Evolutionary conservation across 352 stramenopile species (phyloP).

Genomic region (Phytopythium litorale): DNA sequence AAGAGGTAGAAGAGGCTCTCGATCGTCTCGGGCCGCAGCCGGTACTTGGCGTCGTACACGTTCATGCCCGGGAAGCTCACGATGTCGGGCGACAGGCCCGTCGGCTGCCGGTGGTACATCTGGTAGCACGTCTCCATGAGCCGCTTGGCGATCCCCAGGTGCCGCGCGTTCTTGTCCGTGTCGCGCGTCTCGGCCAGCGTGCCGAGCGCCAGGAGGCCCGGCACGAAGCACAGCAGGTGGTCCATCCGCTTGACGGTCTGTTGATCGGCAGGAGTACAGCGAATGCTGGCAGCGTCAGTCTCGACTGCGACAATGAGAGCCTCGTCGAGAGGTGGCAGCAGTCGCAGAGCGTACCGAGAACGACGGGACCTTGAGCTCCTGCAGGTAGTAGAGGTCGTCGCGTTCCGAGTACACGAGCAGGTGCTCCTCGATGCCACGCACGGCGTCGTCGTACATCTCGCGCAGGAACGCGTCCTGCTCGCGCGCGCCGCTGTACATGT

Average conservation of each 20-base stretch:
- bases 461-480: conserved; percentile 58
- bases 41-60: conserved; percentile 81
- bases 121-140: conserved; percentile 93
- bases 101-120: conserved; percentile 92
- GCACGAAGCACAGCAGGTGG: conserved; percentile 96
- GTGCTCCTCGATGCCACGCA: conserved; percentile 91
- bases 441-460: conserved; percentile 92
- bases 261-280: background rate
- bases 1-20: conserved; percentile 97
- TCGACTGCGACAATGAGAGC: background rate
- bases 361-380: conserved; percentile 50
- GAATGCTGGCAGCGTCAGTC: background rate
- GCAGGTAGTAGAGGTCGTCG: conserved; percentile 67
- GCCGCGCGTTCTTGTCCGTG: conserved; percentile 63
- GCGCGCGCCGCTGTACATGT: conserved; percentile 92
- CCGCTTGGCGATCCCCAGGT: conserved; percentile 87
- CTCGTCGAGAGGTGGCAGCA: too few relatives aligned
- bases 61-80: conserved; percentile 82
- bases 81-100: conserved; percentile 92
- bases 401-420: conserved; percentile 74
- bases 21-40: conserved; percentile 93
- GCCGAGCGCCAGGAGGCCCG: conserved; percentile 93
- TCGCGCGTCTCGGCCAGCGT: conserved; percentile 57
- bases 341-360: conserved; percentile 20
- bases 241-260: conserved; percentile 88